Evolutionary conservation across 768 basidiomycete species (phyloP).

Genomic region (Macrolepiota dolichaula): DNA sequence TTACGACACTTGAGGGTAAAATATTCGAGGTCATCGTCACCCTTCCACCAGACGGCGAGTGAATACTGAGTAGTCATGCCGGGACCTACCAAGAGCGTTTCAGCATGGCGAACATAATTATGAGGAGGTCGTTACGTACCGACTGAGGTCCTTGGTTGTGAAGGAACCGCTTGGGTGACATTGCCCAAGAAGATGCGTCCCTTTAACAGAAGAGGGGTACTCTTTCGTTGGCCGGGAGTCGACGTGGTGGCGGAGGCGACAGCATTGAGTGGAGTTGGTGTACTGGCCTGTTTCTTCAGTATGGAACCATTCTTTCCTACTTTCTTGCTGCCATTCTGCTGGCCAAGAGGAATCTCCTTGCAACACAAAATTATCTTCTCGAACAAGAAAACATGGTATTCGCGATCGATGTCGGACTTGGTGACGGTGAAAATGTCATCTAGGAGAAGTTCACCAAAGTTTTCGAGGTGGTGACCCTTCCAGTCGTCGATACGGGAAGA

Average conservation of each 20-base stretch:
- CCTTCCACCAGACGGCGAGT: slow-evolving; percentile 91
- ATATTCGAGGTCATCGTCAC: slow-evolving; percentile 88
- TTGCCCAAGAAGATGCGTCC: slow-evolving; percentile 97
- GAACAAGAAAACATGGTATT: slow-evolving; percentile 98
- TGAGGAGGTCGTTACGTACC: slow-evolving; percentile 40
- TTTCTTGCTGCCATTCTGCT: slow-evolving; percentile 52
- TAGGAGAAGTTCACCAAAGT: slow-evolving; percentile 91
- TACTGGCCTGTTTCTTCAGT: slow-evolving; percentile 72
- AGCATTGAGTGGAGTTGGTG: slow-evolving; percentile 41
- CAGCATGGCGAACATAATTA: not conserved
- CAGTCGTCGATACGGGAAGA: slow-evolving; percentile 91
- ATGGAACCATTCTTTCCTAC: slow-evolving; percentile 83
- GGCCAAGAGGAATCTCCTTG: slow-evolving; percentile 76
- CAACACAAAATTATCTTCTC: slow-evolving; percentile 99
- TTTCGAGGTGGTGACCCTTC: slow-evolving; percentile 95
- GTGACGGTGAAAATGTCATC: slow-evolving; percentile 96
- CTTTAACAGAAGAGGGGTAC: slow-evolving; percentile 82
- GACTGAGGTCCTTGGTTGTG: slow-evolving; percentile 50
- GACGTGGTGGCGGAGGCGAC: slow-evolving; percentile 46
- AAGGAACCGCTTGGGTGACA: slow-evolving; percentile 77
- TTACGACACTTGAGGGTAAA: slow-evolving; percentile 92
- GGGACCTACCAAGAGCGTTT: slow-evolving; percentile 32
- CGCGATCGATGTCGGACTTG: slow-evolving; percentile 93
- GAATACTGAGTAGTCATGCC: slow-evolving; percentile 61
- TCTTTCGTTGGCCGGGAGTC: slow-evolving; percentile 59